Evolutionary conservation across 2,329 filamentous ascomycete species (phyloP), one percentile per base, ranked within the genome.

Genomic region (Pseudogymnoascus sp.): DNA sequence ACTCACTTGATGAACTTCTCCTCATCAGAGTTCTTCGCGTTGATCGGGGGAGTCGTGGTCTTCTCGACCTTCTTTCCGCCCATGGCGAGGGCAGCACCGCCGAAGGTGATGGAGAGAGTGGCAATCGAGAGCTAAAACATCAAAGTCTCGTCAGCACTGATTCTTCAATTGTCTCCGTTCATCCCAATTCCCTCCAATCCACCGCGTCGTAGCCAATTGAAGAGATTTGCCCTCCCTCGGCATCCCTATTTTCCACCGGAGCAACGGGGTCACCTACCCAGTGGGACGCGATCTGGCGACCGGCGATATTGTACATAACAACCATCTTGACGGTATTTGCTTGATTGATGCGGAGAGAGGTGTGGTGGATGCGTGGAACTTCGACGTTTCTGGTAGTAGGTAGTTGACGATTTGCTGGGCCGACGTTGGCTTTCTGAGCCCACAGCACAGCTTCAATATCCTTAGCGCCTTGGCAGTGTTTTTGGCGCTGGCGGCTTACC

Each of bases 1-100:
- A 61, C 61, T 38, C 40, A 62, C 61, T 62, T 62, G 61, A 63
- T 61, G 47, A 63, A 63, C 35, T 61, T 63, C 61, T 63, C 61
- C 61, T 63, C 61, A n/a, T 63, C 50, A 35, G n/a, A 13, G 61
- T 35, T 33, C 47, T 40, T 35, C 44, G 61, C 61, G 53, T 63
- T 63, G 53, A 63, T 33, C 13, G 35, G 61, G 19, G 61, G 61
- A 42, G 37, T 31, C 8, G 37, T 29, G 29, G 42, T 38, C 44
- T 61, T 61, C 47, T 59, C 33, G 4, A 3, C 33, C 47, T 61
- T 60, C 31, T 47, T 42, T 29, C 61, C 61, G 24, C 61, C 44
- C 61, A 63, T 63, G 19, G 61, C 61, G 35, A 60, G 33, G 24
- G 26, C 38, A 33, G 42, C 61, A 37, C 61, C 61, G 47, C 61